Percentiles rank a stretch among this genome's conserved stretches.
Conservation (phyloP, 2,329 filamentous ascomycete species). For the Aspergillus caelatus region DNA sequence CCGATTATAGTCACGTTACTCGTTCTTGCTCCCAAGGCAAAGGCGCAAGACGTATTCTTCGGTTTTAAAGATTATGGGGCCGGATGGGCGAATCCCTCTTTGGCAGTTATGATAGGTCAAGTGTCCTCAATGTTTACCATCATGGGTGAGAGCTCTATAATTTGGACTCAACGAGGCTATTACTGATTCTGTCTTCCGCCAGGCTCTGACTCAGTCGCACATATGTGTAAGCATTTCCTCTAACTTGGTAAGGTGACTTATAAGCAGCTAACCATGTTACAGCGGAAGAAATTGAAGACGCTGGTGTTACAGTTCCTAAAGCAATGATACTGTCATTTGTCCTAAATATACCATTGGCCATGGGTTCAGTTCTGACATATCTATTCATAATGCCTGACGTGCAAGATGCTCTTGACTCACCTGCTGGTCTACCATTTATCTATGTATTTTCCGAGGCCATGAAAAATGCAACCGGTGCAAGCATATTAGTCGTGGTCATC, state of each 20-base stretch:
- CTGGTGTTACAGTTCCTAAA: slow-evolving; percentile 9
- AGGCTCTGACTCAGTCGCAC: slow-evolving; percentile 4
- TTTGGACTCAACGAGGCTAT: neutral
- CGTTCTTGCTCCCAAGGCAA: neutral
- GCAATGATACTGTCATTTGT: slow-evolving; percentile 10
- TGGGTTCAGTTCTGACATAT: slow-evolving; percentile 44
- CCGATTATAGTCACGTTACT: slow-evolving; percentile 1
- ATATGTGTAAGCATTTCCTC: neutral
- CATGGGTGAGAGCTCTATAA: neutral
- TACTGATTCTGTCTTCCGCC: neutral
- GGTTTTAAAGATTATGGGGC: slow-evolving; percentile 4
- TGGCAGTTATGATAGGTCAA: slow-evolving; percentile 5
- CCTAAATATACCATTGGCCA: slow-evolving; percentile 1
- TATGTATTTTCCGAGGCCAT: slow-evolving; percentile 47
- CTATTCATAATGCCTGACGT: slow-evolving; percentile 41
- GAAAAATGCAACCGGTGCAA: slow-evolving; percentile 24
- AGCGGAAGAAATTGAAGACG: slow-evolving; percentile 15
- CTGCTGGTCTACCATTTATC: slow-evolving; percentile 50
- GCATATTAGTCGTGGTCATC: slow-evolving; percentile 43
- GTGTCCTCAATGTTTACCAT: slow-evolving; percentile 3
- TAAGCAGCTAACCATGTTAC: neutral
- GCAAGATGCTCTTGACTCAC: slow-evolving; percentile 38
- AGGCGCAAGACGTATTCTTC: neutral
- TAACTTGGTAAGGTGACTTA: neutral
- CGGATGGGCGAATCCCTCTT: neutral